Base-by-base conservation (phyloP, 305 asterid genomes). In the Salvia sclarea region DNA sequence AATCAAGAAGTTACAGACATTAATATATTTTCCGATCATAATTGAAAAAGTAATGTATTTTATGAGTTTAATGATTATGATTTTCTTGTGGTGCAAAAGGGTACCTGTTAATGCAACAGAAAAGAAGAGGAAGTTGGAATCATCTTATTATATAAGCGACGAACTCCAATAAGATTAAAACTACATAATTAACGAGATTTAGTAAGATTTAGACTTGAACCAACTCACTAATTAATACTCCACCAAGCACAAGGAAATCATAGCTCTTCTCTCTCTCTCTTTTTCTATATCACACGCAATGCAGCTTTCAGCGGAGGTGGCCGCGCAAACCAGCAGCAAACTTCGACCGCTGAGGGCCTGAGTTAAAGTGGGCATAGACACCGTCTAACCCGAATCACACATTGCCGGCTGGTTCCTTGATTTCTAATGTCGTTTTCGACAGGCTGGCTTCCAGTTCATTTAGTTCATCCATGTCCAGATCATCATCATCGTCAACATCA, bases 391-490 rank as follows among this genome's bases (percentile, higher is more conserved):
- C 75, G 52, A 24, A 38, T 76, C 79, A 74, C 73, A 66, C 73
- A 8, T 40, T 31, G 68, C 68, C 69, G 33, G 71, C 75, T 12
- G 87, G 76, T 76, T 86, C 93, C 41, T 85, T 85, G 82, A 88
- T 90, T 73, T 81, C 87, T 75, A 93, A 76, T 20, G 96, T 64
- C 16, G 95, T 84, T 75, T 73, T 86, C 3, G 96, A 84, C 5
- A 93, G 82, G 83, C 88, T 93, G 64, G 97, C 97, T 82, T 93
- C 98, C 72, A 93, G 82, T 80, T 93, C 98, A 53, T 88, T 81
- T 71, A 93, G 70, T 82, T 93, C 98, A 11, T 93, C 98, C 66
- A 90, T 68, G 79, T 93, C 98, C 54, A 93, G 83, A 79, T 90
- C 98, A 21, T 89, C 96, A 0, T 90, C 91, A 2, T 87, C 86